Conservation (phyloP, 805 yeast genomes). For the Teunomyces barrocoloradensis region DNA sequence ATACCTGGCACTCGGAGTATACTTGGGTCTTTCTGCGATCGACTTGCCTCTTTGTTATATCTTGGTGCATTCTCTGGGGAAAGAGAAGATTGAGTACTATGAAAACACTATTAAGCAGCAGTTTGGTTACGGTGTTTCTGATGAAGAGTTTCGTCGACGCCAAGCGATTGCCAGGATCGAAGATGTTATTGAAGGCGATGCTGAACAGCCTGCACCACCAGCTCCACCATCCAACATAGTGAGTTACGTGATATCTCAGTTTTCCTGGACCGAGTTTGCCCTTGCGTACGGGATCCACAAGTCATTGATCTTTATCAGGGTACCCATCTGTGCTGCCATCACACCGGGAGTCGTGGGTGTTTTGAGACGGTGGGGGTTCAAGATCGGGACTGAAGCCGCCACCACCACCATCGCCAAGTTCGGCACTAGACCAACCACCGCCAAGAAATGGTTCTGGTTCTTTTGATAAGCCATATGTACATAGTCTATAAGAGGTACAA, state of each 20-base stretch:
- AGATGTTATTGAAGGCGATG: constrained; percentile 14
- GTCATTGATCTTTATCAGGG: constrained; percentile 73
- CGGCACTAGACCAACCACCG: constrained; percentile 51
- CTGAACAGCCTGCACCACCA: background rate
- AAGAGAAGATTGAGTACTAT: constrained; percentile 68
- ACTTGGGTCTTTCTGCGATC: constrained; percentile 64
- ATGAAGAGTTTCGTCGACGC: constrained; percentile 37
- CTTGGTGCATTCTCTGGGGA: constrained; percentile 83
- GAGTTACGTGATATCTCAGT: constrained; percentile 26
- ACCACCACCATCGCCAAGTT: constrained; percentile 43
- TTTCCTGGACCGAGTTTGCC: constrained; percentile 75
- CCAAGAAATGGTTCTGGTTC: constrained; percentile 62
- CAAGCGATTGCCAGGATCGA: constrained; percentile 35
- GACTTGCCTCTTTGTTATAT: constrained; percentile 84
- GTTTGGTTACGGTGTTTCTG: constrained; percentile 60
- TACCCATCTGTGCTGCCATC: constrained; percentile 89
- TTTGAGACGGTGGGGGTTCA: constrained; percentile 76
- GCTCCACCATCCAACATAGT: background rate
- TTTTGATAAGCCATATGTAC: constrained; percentile 31
- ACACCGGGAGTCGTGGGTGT: constrained; percentile 74
- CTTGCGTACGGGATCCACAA: constrained; percentile 94
- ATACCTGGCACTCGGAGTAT: constrained; percentile 84
- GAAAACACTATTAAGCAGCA: constrained; percentile 58
- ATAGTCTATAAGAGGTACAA: background rate
- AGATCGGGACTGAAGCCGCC: constrained; percentile 55